phyloP scores from a whole-genome alignment of 768 basidiomycete species.

The Lactarius evosmus region DNA sequence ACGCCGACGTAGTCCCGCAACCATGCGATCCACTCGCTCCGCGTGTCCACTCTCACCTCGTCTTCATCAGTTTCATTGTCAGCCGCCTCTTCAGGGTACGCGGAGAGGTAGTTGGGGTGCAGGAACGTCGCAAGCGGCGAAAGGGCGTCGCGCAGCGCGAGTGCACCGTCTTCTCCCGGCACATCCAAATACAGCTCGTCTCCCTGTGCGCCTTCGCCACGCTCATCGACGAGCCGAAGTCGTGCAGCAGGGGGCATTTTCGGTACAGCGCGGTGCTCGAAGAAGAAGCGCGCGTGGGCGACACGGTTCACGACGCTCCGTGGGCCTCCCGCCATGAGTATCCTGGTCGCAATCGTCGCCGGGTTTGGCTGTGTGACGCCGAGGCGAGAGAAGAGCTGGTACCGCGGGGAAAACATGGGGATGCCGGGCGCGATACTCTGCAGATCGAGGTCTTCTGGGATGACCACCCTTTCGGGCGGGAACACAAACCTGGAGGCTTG shows the following conservation, averaged over 20 bases:
- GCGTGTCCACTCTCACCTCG: not conserved
- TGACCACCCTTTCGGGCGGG: constrained; percentile 6
- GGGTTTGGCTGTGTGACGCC: constrained; percentile 19
- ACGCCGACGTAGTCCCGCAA: constrained; percentile 22
- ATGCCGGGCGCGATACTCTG: constrained; percentile 21
- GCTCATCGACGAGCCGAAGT: constrained; percentile 20
- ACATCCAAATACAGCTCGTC: constrained; percentile 23
- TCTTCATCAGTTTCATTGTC: not conserved
- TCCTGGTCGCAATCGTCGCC: constrained; percentile 15
- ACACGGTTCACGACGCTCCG: constrained; percentile 6
- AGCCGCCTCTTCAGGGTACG: constrained; percentile 1
- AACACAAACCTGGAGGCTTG: constrained; percentile 9
- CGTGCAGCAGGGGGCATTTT: constrained; percentile 12
- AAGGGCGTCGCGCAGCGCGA: constrained; percentile 16
- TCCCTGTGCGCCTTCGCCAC: not conserved
- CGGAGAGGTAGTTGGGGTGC: constrained; percentile 17
- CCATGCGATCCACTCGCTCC: constrained; percentile 26
- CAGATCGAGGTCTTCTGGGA: constrained; percentile 23
- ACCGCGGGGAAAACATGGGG: constrained; percentile 7
- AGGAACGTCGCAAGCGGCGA: constrained; percentile 16
- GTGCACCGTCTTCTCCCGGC: not conserved
- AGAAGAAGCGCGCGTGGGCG: constrained; percentile 24
- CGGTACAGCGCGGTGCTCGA: constrained; percentile 14
- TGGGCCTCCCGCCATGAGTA: constrained; percentile 9
- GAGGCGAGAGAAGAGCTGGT: constrained; percentile 15